phyloP scores from a whole-genome alignment of 257 asterid genomes.

The Gardenia jasminoides region DNA sequence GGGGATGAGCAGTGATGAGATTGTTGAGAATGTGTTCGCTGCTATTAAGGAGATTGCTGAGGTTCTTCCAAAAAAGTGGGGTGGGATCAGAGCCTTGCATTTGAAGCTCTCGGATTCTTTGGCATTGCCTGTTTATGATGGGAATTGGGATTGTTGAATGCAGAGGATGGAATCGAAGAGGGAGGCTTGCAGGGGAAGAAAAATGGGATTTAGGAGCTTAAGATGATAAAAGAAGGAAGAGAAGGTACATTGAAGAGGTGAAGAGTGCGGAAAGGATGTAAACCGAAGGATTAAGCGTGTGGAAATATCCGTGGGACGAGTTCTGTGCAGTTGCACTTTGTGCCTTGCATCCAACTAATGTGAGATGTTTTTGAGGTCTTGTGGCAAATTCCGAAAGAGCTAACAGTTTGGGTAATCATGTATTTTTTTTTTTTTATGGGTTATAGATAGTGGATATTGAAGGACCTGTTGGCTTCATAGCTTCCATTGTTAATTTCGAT shows the following conservation, averaged over 20 bases:
- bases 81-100: constrained; percentile 66
- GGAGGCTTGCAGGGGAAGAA: background rate
- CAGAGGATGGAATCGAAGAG: background rate
- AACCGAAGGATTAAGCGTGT: background rate
- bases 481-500: no score
- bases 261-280: background rate
- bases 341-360: no score
- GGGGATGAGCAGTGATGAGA: constrained; percentile 34
- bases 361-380: no score
- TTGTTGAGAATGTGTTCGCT: constrained; percentile 62
- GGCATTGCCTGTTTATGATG: constrained; percentile 69
- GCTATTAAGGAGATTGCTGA: constrained; percentile 49
- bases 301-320: no score
- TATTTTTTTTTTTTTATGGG: no score
- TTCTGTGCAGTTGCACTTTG: no score
- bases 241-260: background rate
- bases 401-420: no score
- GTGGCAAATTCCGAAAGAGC: no score
- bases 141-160: background rate
- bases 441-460: no score
- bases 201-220: background rate
- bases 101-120: constrained; percentile 73
- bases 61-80: constrained; percentile 67
- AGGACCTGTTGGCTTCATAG: background rate
- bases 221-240: background rate